These are phyloP conservation scores for Pseudoturritis turrita DNA, from an alignment of 345 rosid species.

Conservation along the genomic window DNA sequence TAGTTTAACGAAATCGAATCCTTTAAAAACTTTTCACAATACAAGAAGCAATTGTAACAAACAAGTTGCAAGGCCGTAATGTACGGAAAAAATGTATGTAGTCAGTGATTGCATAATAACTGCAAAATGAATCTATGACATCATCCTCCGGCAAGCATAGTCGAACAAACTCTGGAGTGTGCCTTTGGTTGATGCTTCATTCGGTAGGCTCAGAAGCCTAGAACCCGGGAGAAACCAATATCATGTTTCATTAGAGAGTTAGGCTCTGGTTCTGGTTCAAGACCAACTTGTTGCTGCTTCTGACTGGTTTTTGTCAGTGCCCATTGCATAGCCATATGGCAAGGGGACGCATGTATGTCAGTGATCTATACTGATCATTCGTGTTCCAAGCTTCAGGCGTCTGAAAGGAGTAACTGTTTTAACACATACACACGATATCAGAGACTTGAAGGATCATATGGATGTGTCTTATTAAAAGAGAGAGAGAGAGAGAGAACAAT, in stretches of 20 bases:
- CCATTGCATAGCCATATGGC: slow-evolving; percentile 98
- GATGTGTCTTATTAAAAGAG: neutral
- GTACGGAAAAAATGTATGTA: neutral
- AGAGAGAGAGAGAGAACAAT: neutral
- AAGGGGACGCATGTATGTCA: slow-evolving; percentile 80
- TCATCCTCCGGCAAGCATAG: slow-evolving; percentile 60
- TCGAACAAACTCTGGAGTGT: slow-evolving; percentile 55
- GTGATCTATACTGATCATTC: slow-evolving; percentile 53
- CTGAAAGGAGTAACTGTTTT: slow-evolving; percentile 71
- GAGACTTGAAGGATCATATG: neutral
- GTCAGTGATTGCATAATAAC: neutral
- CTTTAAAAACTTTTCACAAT: neutral
- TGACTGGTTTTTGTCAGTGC: slow-evolving; percentile 50
- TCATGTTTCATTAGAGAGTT: slow-evolving; percentile 37
- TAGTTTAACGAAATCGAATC: no score
- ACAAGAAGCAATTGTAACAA: neutral
- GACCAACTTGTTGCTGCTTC: slow-evolving; percentile 21
- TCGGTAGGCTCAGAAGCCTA: slow-evolving; percentile 58
- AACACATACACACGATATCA: neutral
- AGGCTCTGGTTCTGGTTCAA: slow-evolving; percentile 30
- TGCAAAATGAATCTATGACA: slow-evolving; percentile 18
- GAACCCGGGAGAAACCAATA: slow-evolving; percentile 64
- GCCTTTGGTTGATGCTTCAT: slow-evolving; percentile 37
- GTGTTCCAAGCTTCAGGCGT: slow-evolving; percentile 90
- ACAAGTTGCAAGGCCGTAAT: neutral